Conservation (phyloP, 495 filamentous ascomycete species). For the Haplographium delicatum region DNA sequence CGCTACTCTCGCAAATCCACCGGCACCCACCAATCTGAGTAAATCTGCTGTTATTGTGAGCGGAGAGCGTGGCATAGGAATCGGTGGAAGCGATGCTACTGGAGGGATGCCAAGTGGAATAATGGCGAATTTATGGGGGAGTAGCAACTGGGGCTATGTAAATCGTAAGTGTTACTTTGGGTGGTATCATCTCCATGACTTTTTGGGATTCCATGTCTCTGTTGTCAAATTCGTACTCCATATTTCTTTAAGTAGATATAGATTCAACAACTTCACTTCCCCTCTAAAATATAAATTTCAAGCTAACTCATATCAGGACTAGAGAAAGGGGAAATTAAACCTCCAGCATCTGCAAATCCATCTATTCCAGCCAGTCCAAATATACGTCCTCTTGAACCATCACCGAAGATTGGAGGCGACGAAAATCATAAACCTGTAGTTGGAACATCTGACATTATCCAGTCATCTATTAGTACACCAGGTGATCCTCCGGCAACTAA, state of each 20-base stretch:
- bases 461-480: constrained; percentile 15
- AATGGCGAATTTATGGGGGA: constrained; percentile 91
- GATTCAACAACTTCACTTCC: too few relatives aligned
- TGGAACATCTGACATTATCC: constrained; percentile 4
- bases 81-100: constrained; percentile 52
- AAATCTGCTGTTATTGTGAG: constrained; percentile 78
- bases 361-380: constrained; percentile 19
- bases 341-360: neutral
- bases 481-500: constrained; percentile 14
- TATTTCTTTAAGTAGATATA: too few relatives aligned
- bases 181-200: too few relatives aligned
- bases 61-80: constrained; percentile 63
- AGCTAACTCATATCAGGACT: too few relatives aligned
- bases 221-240: too few relatives aligned
- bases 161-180: too few relatives aligned
- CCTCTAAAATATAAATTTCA: too few relatives aligned
- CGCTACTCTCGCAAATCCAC: constrained; percentile 74
- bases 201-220: too few relatives aligned
- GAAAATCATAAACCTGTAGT: constrained; percentile 23
- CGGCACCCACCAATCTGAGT: constrained; percentile 81
- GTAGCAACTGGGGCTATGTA: constrained; percentile 73
- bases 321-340: constrained; percentile 22
- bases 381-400: constrained; percentile 17
- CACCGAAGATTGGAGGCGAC: constrained; percentile 12
- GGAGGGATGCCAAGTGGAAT: constrained; percentile 75